Base-by-base conservation (phyloP, 768 basidiomycete species). In the Mycena polygramma region DNA sequence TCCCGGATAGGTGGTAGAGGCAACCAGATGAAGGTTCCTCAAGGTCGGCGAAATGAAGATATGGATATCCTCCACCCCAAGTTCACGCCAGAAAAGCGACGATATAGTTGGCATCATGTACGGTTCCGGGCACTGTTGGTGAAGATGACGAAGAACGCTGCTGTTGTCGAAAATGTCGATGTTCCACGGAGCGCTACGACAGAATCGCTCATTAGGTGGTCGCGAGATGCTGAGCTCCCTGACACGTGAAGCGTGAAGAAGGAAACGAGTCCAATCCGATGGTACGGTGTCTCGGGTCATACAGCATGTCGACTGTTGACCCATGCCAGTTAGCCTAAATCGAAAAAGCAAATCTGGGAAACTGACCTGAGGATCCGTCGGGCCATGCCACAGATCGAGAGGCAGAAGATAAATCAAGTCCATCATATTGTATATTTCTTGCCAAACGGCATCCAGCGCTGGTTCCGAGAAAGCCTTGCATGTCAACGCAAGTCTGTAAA, bases 391-490 rank as follows among this genome's bases (percentile, higher is more conserved):
- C 30, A 57, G 35, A 6, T 57, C 55, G 20, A 20, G 10, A 20
- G 55, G 37, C 20, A 63, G 52, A 7, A 63, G 51, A 54, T n/a
- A 13, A 5, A 63, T 30, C 41, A 63, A 35, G 45, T 63, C 15
- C 19, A 30, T 54, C 20, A 63, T 39, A n/a, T 39, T 11, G 19
- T 54, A 7, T 22, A 45, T 43, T 54, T 63, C 51, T 11, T 22
- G 39, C 62, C 62, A 63, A 19, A 63, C 4, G 14, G 24, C 41
- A 41, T 63, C 62, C 41, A 54, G 15, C 39, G 62, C 52, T 1
- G 52, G 52, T 45, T 63, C 62, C 24, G 62, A 53, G 7, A 63
- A 63, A 11, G 49, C 52, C 41, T 45, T 62, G 62, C 41, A 63
- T 19, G 62, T 53, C 52, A 63, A 45, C 2, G 62, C 62, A 10